phyloP scores from a whole-genome alignment of 78 protist species.

The Speleostelium caveatum region DNA sequence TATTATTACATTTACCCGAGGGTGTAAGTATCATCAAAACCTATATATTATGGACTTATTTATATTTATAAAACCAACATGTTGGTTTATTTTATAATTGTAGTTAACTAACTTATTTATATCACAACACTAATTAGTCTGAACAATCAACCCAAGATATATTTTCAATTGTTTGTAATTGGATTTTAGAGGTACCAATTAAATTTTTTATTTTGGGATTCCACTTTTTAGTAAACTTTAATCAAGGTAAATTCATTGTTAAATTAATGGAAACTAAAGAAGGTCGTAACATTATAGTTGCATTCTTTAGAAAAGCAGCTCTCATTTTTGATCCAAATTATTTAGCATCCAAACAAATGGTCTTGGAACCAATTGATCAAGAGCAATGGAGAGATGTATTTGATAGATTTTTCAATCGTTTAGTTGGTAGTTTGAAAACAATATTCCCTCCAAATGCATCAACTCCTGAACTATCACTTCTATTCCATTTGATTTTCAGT shows the following conservation, averaged over 20 bases:
- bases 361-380: slow-evolving; percentile 13
- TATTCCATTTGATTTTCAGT: slow-evolving; percentile 6
- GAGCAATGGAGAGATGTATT: slow-evolving; percentile 67
- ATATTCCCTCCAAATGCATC: slow-evolving; percentile 59
- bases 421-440: slow-evolving; percentile 19
- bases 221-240: slow-evolving; percentile 66
- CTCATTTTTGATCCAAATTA: slow-evolving; percentile 26
- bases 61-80: too few species aligned
- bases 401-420: slow-evolving; percentile 49
- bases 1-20: slow-evolving; percentile 62
- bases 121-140: too few species aligned
- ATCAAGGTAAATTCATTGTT: slow-evolving; percentile 51
- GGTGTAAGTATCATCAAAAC: slow-evolving; percentile 23
- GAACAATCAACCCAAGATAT: slow-evolving; percentile 50
- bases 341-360: slow-evolving; percentile 7
- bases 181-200: slow-evolving; percentile 69
- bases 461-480: background rate
- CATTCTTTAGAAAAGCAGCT: slow-evolving; percentile 32
- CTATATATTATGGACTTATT: too few species aligned
- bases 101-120: too few species aligned
- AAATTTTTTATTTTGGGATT: slow-evolving; percentile 64
- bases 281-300: slow-evolving; percentile 16
- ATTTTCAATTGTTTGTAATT: slow-evolving; percentile 20
- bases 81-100: too few species aligned
- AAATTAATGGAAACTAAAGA: slow-evolving; percentile 35